phyloP scores from a whole-genome alignment of 805 yeast species.

The Ogataea allantospora region DNA sequence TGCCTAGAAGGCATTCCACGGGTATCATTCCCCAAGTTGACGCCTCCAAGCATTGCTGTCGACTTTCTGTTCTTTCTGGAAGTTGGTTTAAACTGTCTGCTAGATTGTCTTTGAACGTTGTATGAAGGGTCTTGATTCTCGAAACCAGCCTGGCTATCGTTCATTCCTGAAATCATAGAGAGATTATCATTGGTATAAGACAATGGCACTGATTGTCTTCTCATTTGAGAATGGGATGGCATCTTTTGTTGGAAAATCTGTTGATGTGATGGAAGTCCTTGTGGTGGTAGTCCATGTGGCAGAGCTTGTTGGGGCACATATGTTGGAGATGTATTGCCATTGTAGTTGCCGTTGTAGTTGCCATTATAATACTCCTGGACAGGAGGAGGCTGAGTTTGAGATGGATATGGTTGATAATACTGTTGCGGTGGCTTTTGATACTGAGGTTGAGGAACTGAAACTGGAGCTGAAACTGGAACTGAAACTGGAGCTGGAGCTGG shows the following conservation, averaged over 20 bases:
- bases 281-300: conserved; percentile 36
- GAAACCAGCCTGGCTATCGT: conserved; percentile 18
- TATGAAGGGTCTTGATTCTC: conserved; percentile 22
- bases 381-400: background rate
- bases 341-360: background rate
- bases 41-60: conserved; percentile 31
- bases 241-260: conserved; percentile 27
- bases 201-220: conserved; percentile 30
- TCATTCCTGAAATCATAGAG: conserved; percentile 22
- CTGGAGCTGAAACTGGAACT: too few relatives aligned
- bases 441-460: too few relatives aligned
- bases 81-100: conserved; percentile 39
- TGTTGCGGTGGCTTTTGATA: conserved; percentile 10
- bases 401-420: background rate
- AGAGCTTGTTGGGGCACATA: conserved; percentile 29
- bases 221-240: conserved; percentile 19
- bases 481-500: too few relatives aligned
- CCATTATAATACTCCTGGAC: background rate
- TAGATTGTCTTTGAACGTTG: conserved; percentile 18
- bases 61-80: conserved; percentile 47
- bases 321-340: conserved; percentile 30
- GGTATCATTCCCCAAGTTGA: conserved; percentile 25
- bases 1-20: conserved; percentile 31
- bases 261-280: conserved; percentile 33
- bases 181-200: conserved; percentile 25